Conservation (phyloP, 2,329 filamentous ascomycete genomes). For the Onygena corvina region DNA sequence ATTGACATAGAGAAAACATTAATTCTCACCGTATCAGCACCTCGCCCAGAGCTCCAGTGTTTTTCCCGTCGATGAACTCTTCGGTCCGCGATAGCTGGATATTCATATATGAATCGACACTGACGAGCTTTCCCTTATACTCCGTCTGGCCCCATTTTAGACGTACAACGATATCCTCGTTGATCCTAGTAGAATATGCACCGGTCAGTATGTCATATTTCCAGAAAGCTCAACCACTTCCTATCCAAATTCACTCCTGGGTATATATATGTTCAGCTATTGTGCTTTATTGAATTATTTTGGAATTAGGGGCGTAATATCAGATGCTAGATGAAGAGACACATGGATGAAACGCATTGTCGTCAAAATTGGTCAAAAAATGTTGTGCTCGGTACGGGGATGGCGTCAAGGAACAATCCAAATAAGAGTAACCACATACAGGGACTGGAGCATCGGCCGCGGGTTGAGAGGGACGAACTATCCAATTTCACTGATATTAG, state of each 20-base stretch:
- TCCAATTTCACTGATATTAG: background rate
- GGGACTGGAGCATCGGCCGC: conserved; percentile 85
- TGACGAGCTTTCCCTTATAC: conserved; percentile 87
- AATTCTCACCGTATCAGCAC: conserved; percentile 67
- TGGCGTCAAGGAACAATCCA: too few relatives aligned
- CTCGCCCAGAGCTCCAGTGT: conserved; percentile 72
- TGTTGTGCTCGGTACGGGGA: background rate
- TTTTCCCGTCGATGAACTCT: conserved; percentile 82
- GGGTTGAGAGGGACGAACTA: conserved; percentile 91
- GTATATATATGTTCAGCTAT: background rate
- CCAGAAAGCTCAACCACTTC: background rate
- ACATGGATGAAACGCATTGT: background rate
- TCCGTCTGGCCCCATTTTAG: conserved; percentile 98
- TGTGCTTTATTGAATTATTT: background rate
- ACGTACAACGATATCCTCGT: conserved; percentile 79
- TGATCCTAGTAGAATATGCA: conserved; percentile 47
- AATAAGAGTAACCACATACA: conserved; percentile 46
- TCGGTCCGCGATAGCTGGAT: conserved; percentile 82
- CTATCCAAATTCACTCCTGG: background rate
- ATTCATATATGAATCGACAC: conserved; percentile 98
- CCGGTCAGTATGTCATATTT: background rate
- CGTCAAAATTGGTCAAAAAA: background rate
- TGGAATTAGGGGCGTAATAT: background rate
- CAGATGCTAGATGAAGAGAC: background rate
- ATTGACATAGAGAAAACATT: conserved; percentile 17